These are phyloP conservation scores for Penicillium macrosclerotiorum DNA, from an alignment of 495 filamentous ascomycete species.

Conservation along the genomic window DNA sequence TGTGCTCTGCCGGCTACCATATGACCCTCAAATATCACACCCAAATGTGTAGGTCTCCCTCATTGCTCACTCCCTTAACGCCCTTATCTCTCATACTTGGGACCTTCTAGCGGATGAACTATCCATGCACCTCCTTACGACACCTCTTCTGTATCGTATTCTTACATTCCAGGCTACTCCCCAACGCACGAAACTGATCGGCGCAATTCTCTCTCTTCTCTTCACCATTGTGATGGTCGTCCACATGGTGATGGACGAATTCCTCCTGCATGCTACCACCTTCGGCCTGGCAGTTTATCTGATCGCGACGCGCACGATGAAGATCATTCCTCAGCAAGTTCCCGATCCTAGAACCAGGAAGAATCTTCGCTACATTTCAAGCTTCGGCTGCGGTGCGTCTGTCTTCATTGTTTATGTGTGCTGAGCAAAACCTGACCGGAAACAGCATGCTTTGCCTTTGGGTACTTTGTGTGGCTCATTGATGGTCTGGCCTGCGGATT, in stretches of 20 bases:
- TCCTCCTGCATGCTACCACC: conserved; percentile 24
- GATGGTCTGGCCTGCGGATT: conserved; percentile 22
- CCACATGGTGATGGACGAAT: conserved; percentile 34
- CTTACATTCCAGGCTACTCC: conserved; percentile 24
- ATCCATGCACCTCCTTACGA: conserved; percentile 37
- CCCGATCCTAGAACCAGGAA: conserved; percentile 10
- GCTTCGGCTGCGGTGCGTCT: conserved; percentile 25
- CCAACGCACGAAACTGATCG: conserved; percentile 12
- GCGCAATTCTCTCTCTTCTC: conserved; percentile 12
- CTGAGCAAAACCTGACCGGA: not conserved
- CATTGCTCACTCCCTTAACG: not conserved
- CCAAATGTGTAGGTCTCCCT: conserved; percentile 28
- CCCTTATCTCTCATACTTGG: not conserved
- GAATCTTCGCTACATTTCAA: conserved; percentile 14
- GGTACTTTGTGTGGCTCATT: conserved; percentile 31
- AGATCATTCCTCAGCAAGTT: conserved; percentile 22
- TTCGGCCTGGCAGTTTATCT: conserved; percentile 26
- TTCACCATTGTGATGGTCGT: conserved; percentile 31
- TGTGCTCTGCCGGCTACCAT: conserved; percentile 32
- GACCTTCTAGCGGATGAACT: conserved; percentile 27
- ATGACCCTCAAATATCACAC: conserved; percentile 38
- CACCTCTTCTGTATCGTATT: conserved; percentile 30
- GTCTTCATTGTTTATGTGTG: not conserved
- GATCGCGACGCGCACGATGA: conserved; percentile 20
- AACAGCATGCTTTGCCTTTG: conserved; percentile 29